Evolutionary conservation across 1,139 yeast genomes (phyloP), one percentile per base, ranked within the genome.

Genomic region (Taiozyma sp.): DNA sequence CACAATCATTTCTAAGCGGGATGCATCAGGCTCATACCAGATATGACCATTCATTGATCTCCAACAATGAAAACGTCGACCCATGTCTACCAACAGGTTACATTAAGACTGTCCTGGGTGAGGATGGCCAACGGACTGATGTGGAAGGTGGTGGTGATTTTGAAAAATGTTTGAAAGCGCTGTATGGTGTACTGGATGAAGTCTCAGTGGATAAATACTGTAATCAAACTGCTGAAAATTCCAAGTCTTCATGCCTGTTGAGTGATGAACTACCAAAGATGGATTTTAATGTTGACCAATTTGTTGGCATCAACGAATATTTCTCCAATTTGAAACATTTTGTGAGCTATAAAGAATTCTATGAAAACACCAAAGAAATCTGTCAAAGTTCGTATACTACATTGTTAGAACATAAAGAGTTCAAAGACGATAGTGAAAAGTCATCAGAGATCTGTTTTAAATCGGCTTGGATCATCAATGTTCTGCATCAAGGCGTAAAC

Each of bases 281-380:
- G 67, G 88, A 84, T 58, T 83, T 86, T 58, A 82, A 77, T 49
- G 70, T 80, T 42, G 81, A 83, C 57, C 83, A 81, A 56, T 87
- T 87, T 55, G 76, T 85, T 32, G 95, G 95, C 0, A 89, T 88
- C 3, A 83, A 90, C 59, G 95, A 90, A 43, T 87, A 85, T 66
- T 87, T 90, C 46, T 56, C 59, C 43, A 51, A 57, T 44, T 56
- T 56, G 44, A 53, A 56, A 44, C 54, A 56, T 47, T 56, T 55
- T 19, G 50, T 45, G n/a, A 59, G 56, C 30, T 61, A 56, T 42
- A 51, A 54, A 39, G 56, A 57, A n/a, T 46, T 52, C 32, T 58
- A 60, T 35, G 48, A 51, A n/a, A 45, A 54, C 14, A 56, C 60
- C 1, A 53, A 53, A 16, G 53, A 56, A 42, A 50, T 58, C 0